Base-by-base conservation (phyloP, 768 basidiomycete genomes). In the Leucocoprinus birnbaumii region DNA sequence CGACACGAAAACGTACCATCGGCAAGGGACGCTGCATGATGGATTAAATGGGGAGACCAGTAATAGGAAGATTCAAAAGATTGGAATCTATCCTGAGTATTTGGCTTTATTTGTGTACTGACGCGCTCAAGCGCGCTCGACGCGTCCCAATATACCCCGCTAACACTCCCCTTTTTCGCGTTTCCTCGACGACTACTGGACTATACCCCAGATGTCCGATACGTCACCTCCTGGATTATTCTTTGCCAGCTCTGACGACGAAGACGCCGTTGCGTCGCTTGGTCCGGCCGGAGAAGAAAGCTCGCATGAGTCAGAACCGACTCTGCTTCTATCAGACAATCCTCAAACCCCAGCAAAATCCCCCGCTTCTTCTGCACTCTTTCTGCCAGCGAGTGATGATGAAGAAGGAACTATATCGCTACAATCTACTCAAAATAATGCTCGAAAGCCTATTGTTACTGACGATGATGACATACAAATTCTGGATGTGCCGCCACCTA, bases 21-120 rank as follows among this genome's bases (percentile, higher is more conserved):
- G 86, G 86, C 63, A 91, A 79, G 60, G 82, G 82, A 59, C 90
- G 87, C 72, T 92, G 91, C 91, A 93, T 93, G 78, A 83, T 86
- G 67, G 51, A 52, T 53, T 52, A 42, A 55, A 60, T 63, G 59
- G 60, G 55, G 58, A 60, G 49, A 51, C 43, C 62, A 60, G 56
- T 61, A 58, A 61, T 59, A 55, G 48, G 57, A 38, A n/a, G 38
- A 38, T n/a, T 14, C 13, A 43, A 56, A 61, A 61, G 55, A 68
- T 65, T 66, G 31, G 31, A 65, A 55, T 61, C 52, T 55, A 18
- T 31, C 42, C 26, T 21, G 16, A 18, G 38, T 71, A 62, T 75
- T 73, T 74, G 70, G 57, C 34, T 40, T 62, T 77, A 66, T 78
- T 76, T 71, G 16, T 38, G 38, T 13, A 64, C 48, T 14, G 57